These are phyloP conservation scores for Trichophyton verrucosum DNA, from an alignment of 2,329 filamentous ascomycete species.

Conservation along the genomic window DNA sequence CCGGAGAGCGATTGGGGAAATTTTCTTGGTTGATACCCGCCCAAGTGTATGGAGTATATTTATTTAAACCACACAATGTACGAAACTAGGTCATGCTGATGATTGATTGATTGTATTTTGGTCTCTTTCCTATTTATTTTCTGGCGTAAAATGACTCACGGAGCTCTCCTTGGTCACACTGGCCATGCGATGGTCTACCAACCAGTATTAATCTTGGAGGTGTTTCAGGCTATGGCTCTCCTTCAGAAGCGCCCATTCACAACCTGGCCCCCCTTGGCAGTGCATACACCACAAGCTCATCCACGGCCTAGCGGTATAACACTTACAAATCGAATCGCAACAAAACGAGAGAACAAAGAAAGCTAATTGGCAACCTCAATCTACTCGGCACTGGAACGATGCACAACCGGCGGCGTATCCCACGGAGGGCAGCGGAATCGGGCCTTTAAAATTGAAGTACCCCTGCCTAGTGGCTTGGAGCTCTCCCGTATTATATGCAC, in stretches of 20 bases:
- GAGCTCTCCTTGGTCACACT: neutral
- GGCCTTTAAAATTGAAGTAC: neutral
- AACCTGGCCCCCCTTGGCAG: neutral
- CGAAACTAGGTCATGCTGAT: neutral
- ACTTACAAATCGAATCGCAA: neutral
- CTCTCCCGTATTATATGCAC: neutral
- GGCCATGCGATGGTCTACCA: neutral
- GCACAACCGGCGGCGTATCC: neutral
- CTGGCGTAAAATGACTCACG: neutral
- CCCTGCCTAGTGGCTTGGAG: conserved; percentile 1
- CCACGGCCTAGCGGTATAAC: neutral
- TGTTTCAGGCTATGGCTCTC: too few relatives aligned
- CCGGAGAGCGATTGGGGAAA: neutral
- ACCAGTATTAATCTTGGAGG: too few relatives aligned
- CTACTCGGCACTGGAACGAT: neutral
- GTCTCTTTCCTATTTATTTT: neutral
- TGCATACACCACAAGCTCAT: neutral
- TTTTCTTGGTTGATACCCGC: neutral
- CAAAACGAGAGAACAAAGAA: conserved; percentile 11
- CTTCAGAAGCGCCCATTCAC: neutral
- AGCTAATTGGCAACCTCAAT: neutral
- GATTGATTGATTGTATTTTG: neutral
- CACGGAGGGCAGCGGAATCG: neutral
- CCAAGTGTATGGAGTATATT: neutral
- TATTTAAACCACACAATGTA: neutral